These are phyloP conservation scores for Puccinia horiana DNA, from an alignment of 1,284 basidiomycete genomes.

Conservation along the genomic window DNA sequence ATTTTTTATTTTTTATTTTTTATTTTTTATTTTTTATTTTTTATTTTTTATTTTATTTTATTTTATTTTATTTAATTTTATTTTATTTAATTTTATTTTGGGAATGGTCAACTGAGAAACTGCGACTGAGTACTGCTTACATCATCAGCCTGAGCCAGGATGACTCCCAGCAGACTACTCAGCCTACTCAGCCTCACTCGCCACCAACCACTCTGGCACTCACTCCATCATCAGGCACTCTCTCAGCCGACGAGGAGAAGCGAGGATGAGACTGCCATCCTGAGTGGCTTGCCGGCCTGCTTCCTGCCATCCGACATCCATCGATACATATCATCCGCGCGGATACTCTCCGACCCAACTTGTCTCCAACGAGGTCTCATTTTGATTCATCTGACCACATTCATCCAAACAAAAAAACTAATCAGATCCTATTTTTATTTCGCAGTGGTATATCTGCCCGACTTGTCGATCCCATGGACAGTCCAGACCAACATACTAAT, in stretches of 20 bases:
- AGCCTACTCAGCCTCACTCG: too few species aligned
- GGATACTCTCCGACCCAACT: neutral
- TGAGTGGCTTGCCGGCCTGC: neutral
- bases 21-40: neutral
- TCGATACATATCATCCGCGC: neutral
- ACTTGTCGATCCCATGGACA: neutral
- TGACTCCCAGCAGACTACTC: too few species aligned
- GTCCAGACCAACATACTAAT: neutral
- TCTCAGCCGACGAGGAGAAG: too few species aligned
- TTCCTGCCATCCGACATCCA: neutral
- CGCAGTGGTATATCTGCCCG: neutral
- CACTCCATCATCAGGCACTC: too few species aligned
- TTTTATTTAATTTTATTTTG: too few species aligned
- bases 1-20: neutral
- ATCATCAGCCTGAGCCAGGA: too few species aligned
- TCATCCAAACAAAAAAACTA: neutral
- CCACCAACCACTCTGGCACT: too few species aligned
- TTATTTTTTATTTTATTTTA: too few species aligned
- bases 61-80: too few species aligned
- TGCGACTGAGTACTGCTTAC: too few species aligned
- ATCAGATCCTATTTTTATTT: neutral
- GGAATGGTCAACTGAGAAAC: too few species aligned
- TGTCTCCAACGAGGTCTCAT: neutral
- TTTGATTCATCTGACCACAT: neutral
- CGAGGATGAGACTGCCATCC: neutral